These are phyloP conservation scores for Backusella parvicylindrica DNA, from an alignment of 192 early-diverging fungal genomes.

Conservation along the genomic window DNA sequence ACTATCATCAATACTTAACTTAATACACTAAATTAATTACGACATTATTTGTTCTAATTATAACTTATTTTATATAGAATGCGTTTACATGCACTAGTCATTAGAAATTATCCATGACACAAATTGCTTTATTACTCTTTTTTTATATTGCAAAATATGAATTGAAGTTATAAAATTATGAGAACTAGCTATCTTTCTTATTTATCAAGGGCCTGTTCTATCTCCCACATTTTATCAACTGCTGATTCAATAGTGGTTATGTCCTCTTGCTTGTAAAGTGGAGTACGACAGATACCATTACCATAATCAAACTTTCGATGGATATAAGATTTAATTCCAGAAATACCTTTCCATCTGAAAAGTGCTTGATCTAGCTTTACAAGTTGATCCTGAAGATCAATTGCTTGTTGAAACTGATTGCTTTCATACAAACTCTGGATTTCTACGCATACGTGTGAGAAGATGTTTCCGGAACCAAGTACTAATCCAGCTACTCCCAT, in stretches of 20 bases:
- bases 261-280: neutral
- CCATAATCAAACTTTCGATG: conserved; percentile 24
- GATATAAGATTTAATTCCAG: conserved; percentile 31
- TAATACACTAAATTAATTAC: too few species aligned
- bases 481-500: conserved; percentile 29
- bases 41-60: too few species aligned
- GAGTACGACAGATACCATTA: conserved; percentile 7
- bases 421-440: conserved; percentile 22
- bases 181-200: neutral
- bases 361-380: conserved; percentile 30
- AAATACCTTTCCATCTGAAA: conserved; percentile 29
- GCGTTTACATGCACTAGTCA: too few species aligned
- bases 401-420: conserved; percentile 25
- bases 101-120: too few species aligned
- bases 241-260: neutral
- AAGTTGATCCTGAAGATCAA: conserved; percentile 24
- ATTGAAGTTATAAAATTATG: too few species aligned
- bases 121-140: too few species aligned
- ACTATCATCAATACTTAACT: too few species aligned
- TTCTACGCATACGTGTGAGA: conserved; percentile 21
- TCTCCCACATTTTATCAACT: neutral
- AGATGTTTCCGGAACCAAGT: conserved; percentile 29
- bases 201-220: neutral
- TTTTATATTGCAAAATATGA: too few species aligned
- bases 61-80: too few species aligned